Evolutionary conservation across 208 protist genomes (phyloP), one percentile per base, ranked within the genome.

Genomic region (Naegleria lovaniensis): DNA sequence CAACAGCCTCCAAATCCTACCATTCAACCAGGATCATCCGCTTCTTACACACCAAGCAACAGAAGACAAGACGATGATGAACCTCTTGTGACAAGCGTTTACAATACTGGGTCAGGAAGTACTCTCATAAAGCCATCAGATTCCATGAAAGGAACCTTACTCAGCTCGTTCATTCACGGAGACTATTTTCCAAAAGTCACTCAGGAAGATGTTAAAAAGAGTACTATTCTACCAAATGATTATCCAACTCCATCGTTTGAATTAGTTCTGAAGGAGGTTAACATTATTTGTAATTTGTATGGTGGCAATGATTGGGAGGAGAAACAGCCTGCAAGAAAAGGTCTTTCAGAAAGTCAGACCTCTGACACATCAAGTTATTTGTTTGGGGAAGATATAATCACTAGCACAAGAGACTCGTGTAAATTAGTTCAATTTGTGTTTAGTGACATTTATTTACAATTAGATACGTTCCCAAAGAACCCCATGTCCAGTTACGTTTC

Each of bases 211-310:
- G 19, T 43, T 16, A 15, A 19, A 29, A 88, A 43, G 5, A 41
- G 7, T n/a, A 7, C n/a, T 25, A 33, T 38, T 29, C 33, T 89
- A 38, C 29, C 41, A 9, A 5, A 38, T 5, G n/a, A 89, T 25
- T 89, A 89, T 67, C 48, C 85, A 89, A 67, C 41, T n/a, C n/a
- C 85, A 39, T 2, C 15, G 0, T 89, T 89, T 67, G 85, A 89
- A 89, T 75, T 89, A 16, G 5, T 89, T 19, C 0, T 89, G 11
- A 11, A 6, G 16, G 13, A 89, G 13, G 43, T 41, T 40, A 67
- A 89, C 40, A 41, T 89, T 38, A 11, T 40, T 22, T 9, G 51
- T 5, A 4, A 67, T 41, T 41, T 89, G 15, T 89, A 39, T 40
- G 85, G 48, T 19, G 85, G 85, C 13, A 5, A 38, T 41, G 85